Evolutionary conservation across 2,329 filamentous ascomycete species (phyloP).

Genomic region (Thelonectria blattea): DNA sequence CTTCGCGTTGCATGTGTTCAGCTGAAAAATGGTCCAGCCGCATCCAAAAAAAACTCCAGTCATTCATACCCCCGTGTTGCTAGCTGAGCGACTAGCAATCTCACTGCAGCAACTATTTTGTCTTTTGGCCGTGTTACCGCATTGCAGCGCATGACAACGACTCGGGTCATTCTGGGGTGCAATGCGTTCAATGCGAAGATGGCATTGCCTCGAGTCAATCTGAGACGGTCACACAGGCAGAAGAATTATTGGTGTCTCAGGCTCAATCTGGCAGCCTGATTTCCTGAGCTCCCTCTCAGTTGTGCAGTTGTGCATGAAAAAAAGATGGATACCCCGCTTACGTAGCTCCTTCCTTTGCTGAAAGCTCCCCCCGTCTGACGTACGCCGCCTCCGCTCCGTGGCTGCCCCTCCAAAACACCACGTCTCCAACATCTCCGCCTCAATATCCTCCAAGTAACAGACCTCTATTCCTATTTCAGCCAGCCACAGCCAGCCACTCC

Average conservation of each 20-base stretch:
- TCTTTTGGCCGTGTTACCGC: neutral
- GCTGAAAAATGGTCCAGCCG: neutral
- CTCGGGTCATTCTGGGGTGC: neutral
- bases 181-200: neutral
- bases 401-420: conserved; percentile 23
- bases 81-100: neutral
- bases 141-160: conserved; percentile 10
- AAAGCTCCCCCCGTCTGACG: conserved; percentile 15
- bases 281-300: neutral
- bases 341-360: neutral
- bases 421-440: conserved; percentile 10
- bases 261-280: neutral
- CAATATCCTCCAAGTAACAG: neutral
- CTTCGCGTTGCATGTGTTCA: neutral
- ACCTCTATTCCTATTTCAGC: neutral
- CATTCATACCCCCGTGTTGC: neutral
- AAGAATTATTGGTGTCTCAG: neutral
- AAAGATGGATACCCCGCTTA: conserved; percentile 6
- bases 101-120: neutral
- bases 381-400: conserved; percentile 5
- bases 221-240: neutral
- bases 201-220: neutral
- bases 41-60: neutral
- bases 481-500: neutral
- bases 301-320: neutral